These are phyloP conservation scores for Magnusiomyces suaveolens DNA, from an alignment of 1,139 yeast species.

Conservation along the genomic window DNA sequence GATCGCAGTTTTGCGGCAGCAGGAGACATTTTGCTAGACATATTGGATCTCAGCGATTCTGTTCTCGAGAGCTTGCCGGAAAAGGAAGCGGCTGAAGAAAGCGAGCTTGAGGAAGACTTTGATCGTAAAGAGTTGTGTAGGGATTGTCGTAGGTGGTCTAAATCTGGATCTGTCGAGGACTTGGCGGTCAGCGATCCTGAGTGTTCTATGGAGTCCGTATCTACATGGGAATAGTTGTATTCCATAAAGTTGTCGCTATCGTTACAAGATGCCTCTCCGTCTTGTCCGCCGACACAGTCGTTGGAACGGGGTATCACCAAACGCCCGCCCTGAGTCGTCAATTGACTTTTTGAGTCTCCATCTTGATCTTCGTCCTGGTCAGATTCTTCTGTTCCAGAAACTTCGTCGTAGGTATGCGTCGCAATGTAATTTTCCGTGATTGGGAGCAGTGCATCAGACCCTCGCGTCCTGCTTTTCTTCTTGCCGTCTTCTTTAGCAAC, in stretches of 20 bases:
- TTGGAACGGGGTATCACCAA: no score
- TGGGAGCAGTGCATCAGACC: no score
- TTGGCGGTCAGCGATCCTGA: neutral
- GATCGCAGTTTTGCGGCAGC: neutral
- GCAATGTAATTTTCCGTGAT: conserved; percentile 5
- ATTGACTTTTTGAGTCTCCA: neutral
- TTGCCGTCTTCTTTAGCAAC: no score
- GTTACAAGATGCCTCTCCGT: neutral
- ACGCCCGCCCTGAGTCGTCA: no score
- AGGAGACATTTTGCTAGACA: neutral
- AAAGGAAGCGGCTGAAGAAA: neutral
- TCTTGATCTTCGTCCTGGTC: neutral
- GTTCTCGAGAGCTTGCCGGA: neutral
- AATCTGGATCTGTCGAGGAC: neutral
- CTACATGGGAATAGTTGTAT: neutral
- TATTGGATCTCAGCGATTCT: neutral
- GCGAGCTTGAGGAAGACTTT: neutral
- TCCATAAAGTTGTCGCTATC: neutral
- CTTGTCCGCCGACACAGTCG: neutral
- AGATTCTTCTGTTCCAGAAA: neutral
- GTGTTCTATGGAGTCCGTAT: neutral
- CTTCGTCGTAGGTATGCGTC: neutral
- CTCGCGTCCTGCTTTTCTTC: no score
- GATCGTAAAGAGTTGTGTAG: neutral
- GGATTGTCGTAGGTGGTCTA: neutral